These are phyloP conservation scores for Verruconis gallopava DNA, from an alignment of 2,329 filamentous ascomycete genomes.

Conservation along the genomic window DNA sequence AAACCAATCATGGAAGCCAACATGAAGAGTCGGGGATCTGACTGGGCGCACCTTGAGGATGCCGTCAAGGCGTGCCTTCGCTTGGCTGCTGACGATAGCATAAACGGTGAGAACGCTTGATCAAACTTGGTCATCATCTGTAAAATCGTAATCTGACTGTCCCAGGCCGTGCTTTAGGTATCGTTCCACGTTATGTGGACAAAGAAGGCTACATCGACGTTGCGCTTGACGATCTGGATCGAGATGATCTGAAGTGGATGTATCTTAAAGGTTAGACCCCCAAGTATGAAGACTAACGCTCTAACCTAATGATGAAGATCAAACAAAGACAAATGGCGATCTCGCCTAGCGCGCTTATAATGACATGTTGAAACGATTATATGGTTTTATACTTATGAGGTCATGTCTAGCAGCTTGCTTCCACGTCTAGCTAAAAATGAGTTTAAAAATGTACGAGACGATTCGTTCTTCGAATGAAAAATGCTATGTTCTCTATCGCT, in stretches of 20 bases:
- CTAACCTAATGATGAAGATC: too few relatives aligned
- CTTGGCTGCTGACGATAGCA: slow-evolving; percentile 1
- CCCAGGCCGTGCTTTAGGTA: slow-evolving; percentile 1
- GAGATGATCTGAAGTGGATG: not conserved
- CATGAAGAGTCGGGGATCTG: not conserved
- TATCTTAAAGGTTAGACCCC: too few relatives aligned
- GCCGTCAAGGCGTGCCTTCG: slow-evolving; percentile 5
- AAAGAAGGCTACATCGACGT: not conserved
- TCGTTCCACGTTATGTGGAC: not conserved
- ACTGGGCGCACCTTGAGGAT: slow-evolving; percentile 6
- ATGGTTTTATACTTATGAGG: too few relatives aligned
- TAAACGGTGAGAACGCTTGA: slow-evolving; percentile 2
- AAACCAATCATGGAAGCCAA: not conserved
- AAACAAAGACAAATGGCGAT: too few relatives aligned
- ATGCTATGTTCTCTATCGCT: too few relatives aligned
- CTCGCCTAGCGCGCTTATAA: too few relatives aligned
- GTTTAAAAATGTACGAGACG: too few relatives aligned
- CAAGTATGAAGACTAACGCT: too few relatives aligned
- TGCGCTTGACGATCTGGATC: not conserved
- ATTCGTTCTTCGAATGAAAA: too few relatives aligned
- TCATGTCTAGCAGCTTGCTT: too few relatives aligned
- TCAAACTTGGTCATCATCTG: not conserved
- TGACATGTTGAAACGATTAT: too few relatives aligned
- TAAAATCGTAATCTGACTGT: not conserved
- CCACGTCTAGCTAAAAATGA: too few relatives aligned